Base-by-base conservation (phyloP, 2,329 filamentous ascomycete genomes). In the Cytospora piceae region DNA sequence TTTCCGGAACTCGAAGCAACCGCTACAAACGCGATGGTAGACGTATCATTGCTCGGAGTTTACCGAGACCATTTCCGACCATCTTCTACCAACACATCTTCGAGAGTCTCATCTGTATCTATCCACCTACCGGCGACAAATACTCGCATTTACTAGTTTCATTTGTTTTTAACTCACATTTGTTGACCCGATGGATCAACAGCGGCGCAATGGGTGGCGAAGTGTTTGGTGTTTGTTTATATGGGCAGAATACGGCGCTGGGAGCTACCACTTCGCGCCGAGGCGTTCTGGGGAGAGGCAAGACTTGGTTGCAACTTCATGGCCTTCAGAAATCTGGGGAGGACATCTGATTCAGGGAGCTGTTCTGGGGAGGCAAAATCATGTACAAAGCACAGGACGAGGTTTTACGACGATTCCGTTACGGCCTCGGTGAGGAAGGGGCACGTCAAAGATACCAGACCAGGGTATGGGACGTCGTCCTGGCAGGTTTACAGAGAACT, bases 81-180 rank as follows among this genome's bases (percentile, higher is more conserved):
- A 34, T 58, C 14, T 39, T 14, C 39, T 42, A 32, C 49, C 32
- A n/a, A 60, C 27, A 31, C 37, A 32, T 49, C 31, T 31, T 58
- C 53, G 20, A 58, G 46, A 37, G 12, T 62, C 53, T 53, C 65
- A 60, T 66, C 58, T 66, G 59, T 68, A 63, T 55, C 56, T 65
- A 65, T 42, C 52, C 34, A 65, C 46, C 60, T 51, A 32, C 42
- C 22, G 55, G 52, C 63, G 42, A 63, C 51, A 58, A 63, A 61
- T 32, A 52, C 11, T 49, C 49, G 59, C 56, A 63, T 57, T 15
- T 37, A 54, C 61, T 63, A 39, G 52, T 29, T 63, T 49, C 56
- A 39, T 68, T 66, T 68, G 66, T 68, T 37, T 59, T 56, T 63
- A 61, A n/a, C 39, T 58, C 42, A 68, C 60, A 29, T 53, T 39